Base-by-base conservation (phyloP, 345 rosid genomes). In the Carallia brachiata region DNA sequence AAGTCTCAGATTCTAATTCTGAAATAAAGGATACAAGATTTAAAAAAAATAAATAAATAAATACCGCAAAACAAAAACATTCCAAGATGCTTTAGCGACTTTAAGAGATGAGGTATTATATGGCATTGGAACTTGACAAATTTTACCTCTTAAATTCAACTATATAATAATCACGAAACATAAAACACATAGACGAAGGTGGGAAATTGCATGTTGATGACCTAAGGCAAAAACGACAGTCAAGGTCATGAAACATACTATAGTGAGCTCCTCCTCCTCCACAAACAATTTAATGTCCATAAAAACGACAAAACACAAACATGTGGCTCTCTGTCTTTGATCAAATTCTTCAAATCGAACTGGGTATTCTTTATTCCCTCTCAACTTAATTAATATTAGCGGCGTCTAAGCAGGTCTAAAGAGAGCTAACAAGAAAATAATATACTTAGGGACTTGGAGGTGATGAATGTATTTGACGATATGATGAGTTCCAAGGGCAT, bases 261-360 rank as follows among this genome's bases (percentile, higher is more conserved):
- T 13, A 44, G 50, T 13, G 50, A 44, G 50, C 50, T 44, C 16
- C 63, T 62, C 75, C 39, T 72, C 75, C 39, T 72, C 73, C 74
- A 71, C 36, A 61, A 59, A 70, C 27, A 65, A 40, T 67, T 44
- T 37, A 40, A 40, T 52, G 63, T 53, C 62, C 73, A 56, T 37
- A 62, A 72, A 77, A 70, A 50, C 78, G 87, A 84, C 87, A 83
- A 78, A 67, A 84, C 87, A 83, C 76, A 67, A 4, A 54, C 69
- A 72, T 75, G 77, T 75, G 79, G 69, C 58, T 67, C 77, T 75
- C 74, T 75, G 61, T 40, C 62, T 60, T 61, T 39, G 32, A 27
- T 59, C 67, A 54, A 44, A 70, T 50, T 53, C 60, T 56, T 27
- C 60, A 19, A 61, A 19, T 67, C 62, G 40, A 59, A 37, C 50